Base-by-base conservation (phyloP, 805 yeast species). In the Saccharomycopsis vini region DNA sequence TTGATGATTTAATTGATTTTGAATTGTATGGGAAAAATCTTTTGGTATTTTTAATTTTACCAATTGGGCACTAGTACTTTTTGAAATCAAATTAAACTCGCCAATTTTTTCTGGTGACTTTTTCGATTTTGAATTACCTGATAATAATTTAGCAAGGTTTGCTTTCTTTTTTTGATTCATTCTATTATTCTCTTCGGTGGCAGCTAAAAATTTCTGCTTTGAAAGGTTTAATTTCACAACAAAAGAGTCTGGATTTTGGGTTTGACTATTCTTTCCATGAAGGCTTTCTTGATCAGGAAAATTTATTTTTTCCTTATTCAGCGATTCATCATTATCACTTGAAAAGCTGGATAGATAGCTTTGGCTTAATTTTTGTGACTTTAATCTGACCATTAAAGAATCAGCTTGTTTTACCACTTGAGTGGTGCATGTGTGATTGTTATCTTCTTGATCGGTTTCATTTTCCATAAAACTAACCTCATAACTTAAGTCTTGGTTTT, bases 1-100 rank as follows among this genome's bases (percentile, higher is more conserved):
- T 38, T 44, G 50, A 3, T 39, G 45, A 7, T 34, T 36, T 31
- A 40, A 36, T 20, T 32, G 22, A 6, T 13, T 15, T 40, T 39
- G 40, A n/a, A 47, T 41, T 15, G 16, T 28, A 13, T 12, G n/a
- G 16, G 26, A 21, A 22, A 43, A 47, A 2, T 13, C 26, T 29
- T 16, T 18, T 10, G 50, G 47, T 2, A 47, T 5, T 22, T 24
- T 24, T 10, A 47, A 33, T 30, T 30, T 30, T 7, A 30, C 33
- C n/a, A n/a, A 13, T 13, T 24, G 16, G 22, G 23, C 29, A 9
- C 5, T 35, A n/a, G n/a, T n/a, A n/a, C n/a, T n/a, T n/a, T n/a
- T n/a, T n/a, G n/a, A n/a, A n/a, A n/a, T n/a, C n/a, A n/a, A n/a
- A n/a, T n/a, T n/a, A n/a, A n/a, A n/a, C n/a, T n/a, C n/a, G n/a